phyloP scores from a whole-genome alignment of 2,329 filamentous ascomycete genomes.

The Alternaria triticina region DNA sequence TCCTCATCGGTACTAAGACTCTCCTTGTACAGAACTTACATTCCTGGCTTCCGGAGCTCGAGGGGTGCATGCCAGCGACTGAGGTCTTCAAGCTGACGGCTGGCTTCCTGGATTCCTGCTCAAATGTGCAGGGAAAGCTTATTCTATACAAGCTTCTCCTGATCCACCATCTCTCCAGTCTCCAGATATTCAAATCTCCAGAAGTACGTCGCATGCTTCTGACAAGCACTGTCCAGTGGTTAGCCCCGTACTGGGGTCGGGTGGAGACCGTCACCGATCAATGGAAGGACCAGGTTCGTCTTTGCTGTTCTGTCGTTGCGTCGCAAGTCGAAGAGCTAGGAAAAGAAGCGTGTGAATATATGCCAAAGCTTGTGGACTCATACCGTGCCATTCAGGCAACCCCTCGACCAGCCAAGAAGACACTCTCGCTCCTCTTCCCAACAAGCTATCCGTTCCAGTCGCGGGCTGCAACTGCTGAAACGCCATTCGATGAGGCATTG shows the following conservation, averaged over 20 bases:
- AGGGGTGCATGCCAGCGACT: slow-evolving; percentile 74
- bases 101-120: slow-evolving; percentile 92
- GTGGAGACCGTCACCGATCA: slow-evolving; percentile 76
- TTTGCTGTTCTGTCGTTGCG: slow-evolving; percentile 91
- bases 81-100: slow-evolving; percentile 92
- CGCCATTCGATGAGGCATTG: slow-evolving; percentile 82
- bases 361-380: slow-evolving; percentile 89
- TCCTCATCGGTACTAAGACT: slow-evolving; percentile 92
- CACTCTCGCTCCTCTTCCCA: slow-evolving; percentile 87
- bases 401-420: slow-evolving; percentile 62
- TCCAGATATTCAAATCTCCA: slow-evolving; percentile 80
- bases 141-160: slow-evolving; percentile 90
- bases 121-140: slow-evolving; percentile 85
- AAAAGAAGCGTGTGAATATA: slow-evolving; percentile 83
- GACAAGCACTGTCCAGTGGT: slow-evolving; percentile 86
- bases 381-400: slow-evolving; percentile 78
- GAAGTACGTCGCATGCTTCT: slow-evolving; percentile 77
- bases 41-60: slow-evolving; percentile 92
- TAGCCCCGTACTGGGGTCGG: slow-evolving; percentile 91
- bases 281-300: slow-evolving; percentile 89
- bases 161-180: slow-evolving; percentile 86
- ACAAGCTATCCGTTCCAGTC: slow-evolving; percentile 86
- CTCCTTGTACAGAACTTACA: slow-evolving; percentile 96
- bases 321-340: slow-evolving; percentile 81
- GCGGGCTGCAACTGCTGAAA: slow-evolving; percentile 65